Percentiles rank a stretch among this genome's conserved stretches.
Conservation (phyloP, 352 stramenopile genomes). For the Phytophthora ohioensis region DNA sequence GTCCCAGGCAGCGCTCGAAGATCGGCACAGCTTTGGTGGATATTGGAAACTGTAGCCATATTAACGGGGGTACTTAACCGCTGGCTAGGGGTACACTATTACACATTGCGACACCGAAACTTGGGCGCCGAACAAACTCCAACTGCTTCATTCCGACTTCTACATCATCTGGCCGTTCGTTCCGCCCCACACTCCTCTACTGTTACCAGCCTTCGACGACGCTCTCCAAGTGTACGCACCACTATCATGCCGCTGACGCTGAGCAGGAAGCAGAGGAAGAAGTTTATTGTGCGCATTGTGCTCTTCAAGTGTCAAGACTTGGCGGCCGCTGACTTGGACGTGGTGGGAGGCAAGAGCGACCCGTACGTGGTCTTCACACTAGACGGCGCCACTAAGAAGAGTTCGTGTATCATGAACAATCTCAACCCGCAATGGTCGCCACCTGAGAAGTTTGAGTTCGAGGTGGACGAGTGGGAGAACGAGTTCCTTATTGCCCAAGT, state of each 20-base stretch:
- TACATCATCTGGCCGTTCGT: conserved; percentile 23
- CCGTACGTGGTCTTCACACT: conserved; percentile 77
- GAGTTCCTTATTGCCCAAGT: conserved; percentile 75
- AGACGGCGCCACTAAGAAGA: conserved; percentile 61
- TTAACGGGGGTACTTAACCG: conserved; percentile 1
- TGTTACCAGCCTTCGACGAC: neutral
- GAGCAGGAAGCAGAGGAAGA: conserved; percentile 33
- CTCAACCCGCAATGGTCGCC: conserved; percentile 77
- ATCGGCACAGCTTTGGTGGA: neutral
- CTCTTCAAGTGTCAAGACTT: conserved; percentile 75
- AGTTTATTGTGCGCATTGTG: conserved; percentile 62
- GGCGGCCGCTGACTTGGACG: conserved; percentile 52
- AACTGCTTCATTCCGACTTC: conserved; percentile 36
- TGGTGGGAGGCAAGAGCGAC: conserved; percentile 77
- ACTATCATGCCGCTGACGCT: conserved; percentile 11
- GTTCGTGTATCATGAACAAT: conserved; percentile 68
- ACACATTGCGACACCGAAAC: conserved; percentile 34
- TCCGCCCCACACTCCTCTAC: conserved; percentile 2
- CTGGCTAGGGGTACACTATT: conserved; percentile 19
- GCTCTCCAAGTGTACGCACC: conserved; percentile 6
- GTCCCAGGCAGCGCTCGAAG: neutral
- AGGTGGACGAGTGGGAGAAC: conserved; percentile 66
- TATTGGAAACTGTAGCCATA: conserved; percentile 19
- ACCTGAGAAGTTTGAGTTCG: conserved; percentile 81
- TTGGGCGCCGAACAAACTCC: neutral